Evolutionary conservation across 495 filamentous ascomycete species (phyloP).

Genomic region (Jackrogersella minutella): DNA sequence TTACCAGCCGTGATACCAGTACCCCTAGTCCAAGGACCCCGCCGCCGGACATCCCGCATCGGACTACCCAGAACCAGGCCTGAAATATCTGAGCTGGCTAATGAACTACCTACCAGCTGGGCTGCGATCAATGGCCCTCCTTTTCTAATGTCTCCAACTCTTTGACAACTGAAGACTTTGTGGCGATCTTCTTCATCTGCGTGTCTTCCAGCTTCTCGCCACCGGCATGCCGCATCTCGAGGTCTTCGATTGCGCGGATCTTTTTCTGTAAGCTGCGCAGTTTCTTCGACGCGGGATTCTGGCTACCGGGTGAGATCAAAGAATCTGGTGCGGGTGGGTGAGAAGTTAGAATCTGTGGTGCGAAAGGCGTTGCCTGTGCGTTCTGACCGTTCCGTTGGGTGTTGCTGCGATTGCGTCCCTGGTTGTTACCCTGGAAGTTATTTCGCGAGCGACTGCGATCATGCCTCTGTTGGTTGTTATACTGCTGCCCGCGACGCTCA

Average conservation of each 20-base stretch:
- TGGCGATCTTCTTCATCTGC: slow-evolving; percentile 97
- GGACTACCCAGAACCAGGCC: slow-evolving; percentile 34
- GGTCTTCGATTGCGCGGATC: slow-evolving; percentile 93
- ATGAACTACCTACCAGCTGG: background rate
- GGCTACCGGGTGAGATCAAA: slow-evolving; percentile 54
- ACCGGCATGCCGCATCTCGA: slow-evolving; percentile 92
- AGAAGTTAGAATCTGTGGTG: slow-evolving; percentile 37
- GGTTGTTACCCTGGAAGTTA: slow-evolving; percentile 55
- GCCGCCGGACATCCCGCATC: slow-evolving; percentile 10
- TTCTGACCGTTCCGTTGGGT: slow-evolving; percentile 55
- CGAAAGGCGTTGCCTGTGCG: slow-evolving; percentile 45
- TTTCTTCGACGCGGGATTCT: slow-evolving; percentile 79
- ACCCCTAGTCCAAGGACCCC: slow-evolving; percentile 20
- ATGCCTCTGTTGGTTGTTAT: slow-evolving; percentile 56
- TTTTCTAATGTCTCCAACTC: slow-evolving; percentile 69
- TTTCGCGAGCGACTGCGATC: slow-evolving; percentile 66
- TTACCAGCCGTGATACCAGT: slow-evolving; percentile 3
- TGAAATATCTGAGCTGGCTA: slow-evolving; percentile 5
- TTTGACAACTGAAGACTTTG: slow-evolving; percentile 80
- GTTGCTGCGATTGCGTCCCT: slow-evolving; percentile 55
- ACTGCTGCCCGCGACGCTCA: slow-evolving; percentile 62
- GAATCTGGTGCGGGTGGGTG: slow-evolving; percentile 49
- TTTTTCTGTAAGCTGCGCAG: slow-evolving; percentile 92
- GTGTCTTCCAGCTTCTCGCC: slow-evolving; percentile 98
- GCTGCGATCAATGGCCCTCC: slow-evolving; percentile 36